Evolutionary conservation across 805 yeast genomes (phyloP), one percentile per base, ranked within the genome.

Genomic region (Priceomyces carsonii): DNA sequence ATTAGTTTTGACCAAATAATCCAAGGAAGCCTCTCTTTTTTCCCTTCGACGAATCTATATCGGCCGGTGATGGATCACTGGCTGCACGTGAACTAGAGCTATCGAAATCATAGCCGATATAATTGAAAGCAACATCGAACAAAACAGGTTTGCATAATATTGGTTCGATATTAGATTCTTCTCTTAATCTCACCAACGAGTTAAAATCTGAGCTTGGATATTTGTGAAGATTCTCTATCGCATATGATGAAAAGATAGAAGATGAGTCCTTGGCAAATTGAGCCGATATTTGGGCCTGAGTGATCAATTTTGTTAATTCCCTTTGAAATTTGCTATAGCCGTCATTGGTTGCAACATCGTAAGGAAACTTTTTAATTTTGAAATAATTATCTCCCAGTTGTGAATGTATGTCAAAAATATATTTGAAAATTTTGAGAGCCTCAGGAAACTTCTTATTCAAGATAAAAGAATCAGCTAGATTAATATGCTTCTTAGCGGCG

Each of bases 61-160:
- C n/a, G n/a, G n/a, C n/a, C n/a, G n/a, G n/a, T n/a, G n/a, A n/a
- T n/a, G n/a, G n/a, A n/a, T n/a, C n/a, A n/a, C n/a, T n/a, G n/a
- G 38, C 24, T 8, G 35, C 10, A 29, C 39, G 29, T 18, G 40
- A 17, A 12, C 42, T 39, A 21, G 37, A 38, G 19, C 50, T 50
- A 8, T 55, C 63, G 33, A 53, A 34, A 25, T 63, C 66, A 50
- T 80, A 81, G 22, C 71, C 69, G 35, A 90, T 74, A 53, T 85
- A 89, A 56, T 89, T 90, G 68, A 71, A 90, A 0, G 95, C 98
- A 45, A 87, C 69, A 56, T 91, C 99, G 51, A 88, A 93, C 51
- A 90, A 74, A 7, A 89, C 95, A 0, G 99, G 96, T 61, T 93
- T 91, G 38, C 82, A 77, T 35, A 80, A 73, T 1, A 85, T 77